Percentiles rank a stretch among this genome's conserved stretches.
Evolutionary conservation across 768 basidiomycete genomes (phyloP).

Genomic region (Phanerodontia chrysosporium): DNA sequence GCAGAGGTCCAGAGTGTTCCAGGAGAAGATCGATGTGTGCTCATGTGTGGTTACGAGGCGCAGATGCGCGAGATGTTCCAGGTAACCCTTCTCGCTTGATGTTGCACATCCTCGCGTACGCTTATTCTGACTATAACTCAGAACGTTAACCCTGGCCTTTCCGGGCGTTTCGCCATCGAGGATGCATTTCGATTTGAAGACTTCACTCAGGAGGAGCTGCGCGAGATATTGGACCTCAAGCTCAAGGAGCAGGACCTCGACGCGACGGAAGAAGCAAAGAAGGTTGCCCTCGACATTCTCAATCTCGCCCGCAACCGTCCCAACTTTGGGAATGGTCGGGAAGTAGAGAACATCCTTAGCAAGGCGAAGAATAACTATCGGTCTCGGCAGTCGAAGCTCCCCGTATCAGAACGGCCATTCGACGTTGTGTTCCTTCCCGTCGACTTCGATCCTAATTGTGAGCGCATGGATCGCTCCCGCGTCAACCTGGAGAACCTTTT

Average conservation of each 20-base stretch:
- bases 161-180: slow-evolving; percentile 65
- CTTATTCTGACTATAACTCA: slow-evolving; percentile 20
- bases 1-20: slow-evolving; percentile 68
- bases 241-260: slow-evolving; percentile 51
- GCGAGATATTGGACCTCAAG: slow-evolving; percentile 50
- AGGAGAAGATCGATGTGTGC: slow-evolving; percentile 66
- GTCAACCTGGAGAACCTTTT: slow-evolving; percentile 53
- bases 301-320: slow-evolving; percentile 25
- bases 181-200: slow-evolving; percentile 68
- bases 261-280: slow-evolving; percentile 54
- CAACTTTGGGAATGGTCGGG: slow-evolving; percentile 30
- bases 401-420: slow-evolving; percentile 10
- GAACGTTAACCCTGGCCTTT: slow-evolving; percentile 69
- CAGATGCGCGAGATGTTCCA: slow-evolving; percentile 74
- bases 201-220: slow-evolving; percentile 50
- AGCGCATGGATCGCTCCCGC: slow-evolving; percentile 44
- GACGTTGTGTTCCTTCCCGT: slow-evolving; percentile 33
- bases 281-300: slow-evolving; percentile 45
- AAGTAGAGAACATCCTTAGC: slow-evolving; percentile 28
- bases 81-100: slow-evolving; percentile 30
- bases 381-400: slow-evolving; percentile 15
- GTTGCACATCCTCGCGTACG: not conserved
- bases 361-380: slow-evolving; percentile 25
- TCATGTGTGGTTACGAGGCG: slow-evolving; percentile 60
- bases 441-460: slow-evolving; percentile 63